Conservation (phyloP, 345 rosid genomes). For the Anacardium occidentale region DNA sequence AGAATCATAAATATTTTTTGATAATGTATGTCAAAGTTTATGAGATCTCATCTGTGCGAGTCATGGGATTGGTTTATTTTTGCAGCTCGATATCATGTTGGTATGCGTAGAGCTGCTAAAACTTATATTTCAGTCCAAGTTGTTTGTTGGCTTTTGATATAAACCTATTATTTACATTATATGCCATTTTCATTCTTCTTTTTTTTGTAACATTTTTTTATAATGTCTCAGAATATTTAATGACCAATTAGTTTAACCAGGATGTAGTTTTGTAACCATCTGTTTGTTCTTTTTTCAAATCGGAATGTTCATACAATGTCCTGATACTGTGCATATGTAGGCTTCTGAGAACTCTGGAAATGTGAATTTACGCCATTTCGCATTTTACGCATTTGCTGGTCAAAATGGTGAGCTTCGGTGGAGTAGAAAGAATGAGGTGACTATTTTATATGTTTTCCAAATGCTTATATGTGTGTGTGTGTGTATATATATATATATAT, state of each 20-base stretch:
- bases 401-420: constrained; percentile 68
- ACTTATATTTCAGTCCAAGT: background rate
- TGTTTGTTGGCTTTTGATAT: background rate
- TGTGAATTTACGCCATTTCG: constrained; percentile 79
- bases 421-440: constrained; percentile 92
- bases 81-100: background rate
- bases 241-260: background rate
- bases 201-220: background rate
- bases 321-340: constrained; percentile 37
- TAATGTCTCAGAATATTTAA: background rate
- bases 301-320: constrained; percentile 18
- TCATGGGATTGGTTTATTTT: constrained; percentile 5
- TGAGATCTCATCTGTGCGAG: background rate
- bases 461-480: background rate
- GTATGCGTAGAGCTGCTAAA: background rate
- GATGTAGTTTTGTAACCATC: background rate
- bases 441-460: constrained; percentile 11
- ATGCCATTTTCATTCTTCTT: background rate
- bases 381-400: constrained; percentile 89
- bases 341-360: constrained; percentile 72
- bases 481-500: too few relatives aligned
- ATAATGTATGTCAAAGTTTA: constrained; percentile 6
- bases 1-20: background rate
- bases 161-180: background rate
- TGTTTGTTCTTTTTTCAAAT: background rate